Evolutionary conservation across 2,329 filamentous ascomycete genomes (phyloP).

Genomic region (Ascomycota sp.): DNA sequence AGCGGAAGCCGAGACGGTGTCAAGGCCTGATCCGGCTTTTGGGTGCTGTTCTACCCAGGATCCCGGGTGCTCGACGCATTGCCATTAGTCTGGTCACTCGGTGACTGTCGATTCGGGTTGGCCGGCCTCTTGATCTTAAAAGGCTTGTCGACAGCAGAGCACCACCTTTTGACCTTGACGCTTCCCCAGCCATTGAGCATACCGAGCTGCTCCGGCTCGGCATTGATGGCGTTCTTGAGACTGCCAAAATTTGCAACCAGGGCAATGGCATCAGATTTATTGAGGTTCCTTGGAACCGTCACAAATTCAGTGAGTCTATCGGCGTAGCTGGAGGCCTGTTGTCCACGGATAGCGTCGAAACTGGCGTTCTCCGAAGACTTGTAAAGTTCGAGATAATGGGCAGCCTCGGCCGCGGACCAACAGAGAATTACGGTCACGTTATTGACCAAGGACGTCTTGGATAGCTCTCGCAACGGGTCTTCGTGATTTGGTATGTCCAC

Average conservation of each 20-base stretch:
- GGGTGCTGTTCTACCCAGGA: too few relatives aligned
- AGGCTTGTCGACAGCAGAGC: slow-evolving; percentile 59
- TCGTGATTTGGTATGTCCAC: slow-evolving; percentile 94
- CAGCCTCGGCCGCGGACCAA: slow-evolving; percentile 88
- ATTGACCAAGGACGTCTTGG: slow-evolving; percentile 82
- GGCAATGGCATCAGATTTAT: slow-evolving; percentile 84
- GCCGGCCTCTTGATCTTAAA: slow-evolving; percentile 57
- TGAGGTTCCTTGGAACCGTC: slow-evolving; percentile 72
- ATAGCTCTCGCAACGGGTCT: slow-evolving; percentile 69
- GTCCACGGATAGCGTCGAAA: slow-evolving; percentile 65
- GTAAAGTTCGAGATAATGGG: slow-evolving; percentile 82
- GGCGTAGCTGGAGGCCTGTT: slow-evolving; percentile 65
- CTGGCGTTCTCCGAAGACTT: slow-evolving; percentile 79
- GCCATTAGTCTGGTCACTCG: slow-evolving; percentile 1
- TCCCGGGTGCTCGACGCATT: slow-evolving; percentile 1
- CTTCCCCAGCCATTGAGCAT: slow-evolving; percentile 86
- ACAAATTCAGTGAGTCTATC: slow-evolving; percentile 85
- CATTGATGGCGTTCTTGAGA: slow-evolving; percentile 69
- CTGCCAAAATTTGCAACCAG: slow-evolving; percentile 86
- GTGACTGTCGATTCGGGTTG: slow-evolving; percentile 17
- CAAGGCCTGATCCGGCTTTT: slow-evolving; percentile 16
- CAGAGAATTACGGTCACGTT: slow-evolving; percentile 81
- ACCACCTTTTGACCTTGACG: slow-evolving; percentile 83
- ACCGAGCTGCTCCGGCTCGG: slow-evolving; percentile 64
- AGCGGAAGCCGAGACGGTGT: slow-evolving; percentile 19